Conservation (phyloP, 495 filamentous ascomycete species). For the Hypoxylon cercidicola region DNA sequence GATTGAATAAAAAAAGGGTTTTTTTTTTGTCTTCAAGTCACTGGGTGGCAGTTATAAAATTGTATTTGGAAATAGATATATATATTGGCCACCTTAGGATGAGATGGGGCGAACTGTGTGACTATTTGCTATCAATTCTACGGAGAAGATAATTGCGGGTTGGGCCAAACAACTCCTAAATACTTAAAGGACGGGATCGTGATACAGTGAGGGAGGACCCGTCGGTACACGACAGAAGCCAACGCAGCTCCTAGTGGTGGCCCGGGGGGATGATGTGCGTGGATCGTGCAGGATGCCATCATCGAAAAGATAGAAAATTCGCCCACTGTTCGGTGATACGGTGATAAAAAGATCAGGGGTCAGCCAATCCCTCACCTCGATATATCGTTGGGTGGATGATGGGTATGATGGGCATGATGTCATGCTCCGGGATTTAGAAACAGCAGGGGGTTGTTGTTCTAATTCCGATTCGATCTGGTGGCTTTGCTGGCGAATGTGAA, state of each 20-base stretch:
- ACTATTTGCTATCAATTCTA: slow-evolving; percentile 3
- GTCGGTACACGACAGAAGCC: slow-evolving; percentile 1
- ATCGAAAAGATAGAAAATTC: slow-evolving; percentile 27
- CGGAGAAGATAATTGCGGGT: background rate
- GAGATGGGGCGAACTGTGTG: slow-evolving; percentile 1
- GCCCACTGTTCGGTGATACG: slow-evolving; percentile 10
- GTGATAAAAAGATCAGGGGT: slow-evolving; percentile 22
- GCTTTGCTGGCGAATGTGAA: slow-evolving; percentile 5
- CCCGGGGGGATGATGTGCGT: slow-evolving; percentile 10
- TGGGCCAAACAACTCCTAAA: background rate
- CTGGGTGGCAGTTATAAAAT: background rate
- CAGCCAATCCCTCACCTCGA: background rate
- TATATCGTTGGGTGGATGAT: background rate
- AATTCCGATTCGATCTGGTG: slow-evolving; percentile 24
- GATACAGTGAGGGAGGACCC: slow-evolving; percentile 2
- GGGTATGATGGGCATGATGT: slow-evolving; percentile 23
- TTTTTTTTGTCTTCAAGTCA: background rate
- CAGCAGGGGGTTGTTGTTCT: background rate
- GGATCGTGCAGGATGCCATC: slow-evolving; percentile 33
- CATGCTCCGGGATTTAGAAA: slow-evolving; percentile 14
- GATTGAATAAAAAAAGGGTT: background rate
- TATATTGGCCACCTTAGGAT: no score
- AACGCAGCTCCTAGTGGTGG: background rate
- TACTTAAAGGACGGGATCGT: slow-evolving; percentile 4
- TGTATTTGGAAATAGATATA: background rate